Conservation (phyloP, 805 yeast species). For the Kuraishia hungarica region DNA sequence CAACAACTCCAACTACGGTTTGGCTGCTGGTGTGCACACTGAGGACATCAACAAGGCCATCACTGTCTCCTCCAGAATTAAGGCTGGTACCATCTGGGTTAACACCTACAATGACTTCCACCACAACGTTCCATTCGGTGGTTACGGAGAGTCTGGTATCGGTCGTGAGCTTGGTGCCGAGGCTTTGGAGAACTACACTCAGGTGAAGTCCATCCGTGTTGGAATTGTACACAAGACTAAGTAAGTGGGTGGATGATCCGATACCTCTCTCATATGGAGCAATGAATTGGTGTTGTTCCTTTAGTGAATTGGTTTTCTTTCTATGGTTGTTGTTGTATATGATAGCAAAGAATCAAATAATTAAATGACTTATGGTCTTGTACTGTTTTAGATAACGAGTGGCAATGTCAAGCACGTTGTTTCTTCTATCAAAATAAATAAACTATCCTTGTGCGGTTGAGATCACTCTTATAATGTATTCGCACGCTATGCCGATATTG, state of each 20-base stretch:
- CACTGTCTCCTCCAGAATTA: conserved; percentile 55
- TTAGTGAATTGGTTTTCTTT: neutral
- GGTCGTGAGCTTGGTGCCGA: conserved; percentile 71
- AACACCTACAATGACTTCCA: conserved; percentile 69
- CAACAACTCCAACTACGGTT: conserved; percentile 72
- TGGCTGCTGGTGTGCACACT: conserved; percentile 86
- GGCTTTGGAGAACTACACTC: conserved; percentile 58
- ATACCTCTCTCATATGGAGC: neutral
- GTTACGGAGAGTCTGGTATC: conserved; percentile 58
- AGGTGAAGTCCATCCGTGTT: conserved; percentile 57
- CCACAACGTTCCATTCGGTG: conserved; percentile 62
- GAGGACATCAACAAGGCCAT: conserved; percentile 56
- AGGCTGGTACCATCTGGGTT: conserved; percentile 79
- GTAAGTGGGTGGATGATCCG: neutral
- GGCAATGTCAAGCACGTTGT: no score
- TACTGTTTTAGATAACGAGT: no score
- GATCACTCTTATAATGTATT: neutral
- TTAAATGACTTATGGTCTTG: no score
- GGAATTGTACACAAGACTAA: neutral
- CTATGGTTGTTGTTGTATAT: neutral
- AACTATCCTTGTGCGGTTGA: neutral
- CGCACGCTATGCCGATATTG: neutral
- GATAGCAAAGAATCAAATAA: neutral
- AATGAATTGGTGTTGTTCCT: neutral
- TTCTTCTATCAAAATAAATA: no score